Evolutionary conservation across 2,329 filamentous ascomycete species (phyloP).

Genomic region (Cladosporium velox): DNA sequence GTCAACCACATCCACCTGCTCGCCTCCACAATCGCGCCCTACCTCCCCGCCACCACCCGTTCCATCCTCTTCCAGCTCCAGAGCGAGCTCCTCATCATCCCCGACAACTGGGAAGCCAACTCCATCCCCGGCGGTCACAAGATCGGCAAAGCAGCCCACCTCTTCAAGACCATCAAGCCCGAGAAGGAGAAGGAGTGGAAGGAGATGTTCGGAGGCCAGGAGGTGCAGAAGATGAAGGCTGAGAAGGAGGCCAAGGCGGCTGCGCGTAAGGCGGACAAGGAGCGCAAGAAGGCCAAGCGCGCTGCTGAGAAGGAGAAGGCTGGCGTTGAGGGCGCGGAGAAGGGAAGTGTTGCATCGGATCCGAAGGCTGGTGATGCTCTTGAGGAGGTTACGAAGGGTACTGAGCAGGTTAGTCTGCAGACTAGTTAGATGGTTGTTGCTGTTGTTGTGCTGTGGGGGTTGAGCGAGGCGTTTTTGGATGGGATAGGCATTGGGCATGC

Average conservation of each 20-base stretch:
- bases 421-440: constrained; percentile 32
- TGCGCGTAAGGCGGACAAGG: constrained; percentile 67
- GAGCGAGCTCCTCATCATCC: constrained; percentile 44
- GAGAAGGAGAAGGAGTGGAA: constrained; percentile 85
- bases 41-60: constrained; percentile 76
- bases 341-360: constrained; percentile 55
- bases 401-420: constrained; percentile 49
- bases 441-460: background rate
- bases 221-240: constrained; percentile 65
- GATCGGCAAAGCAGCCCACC: constrained; percentile 75
- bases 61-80: constrained; percentile 76
- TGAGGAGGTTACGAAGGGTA: constrained; percentile 48
- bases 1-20: constrained; percentile 83
- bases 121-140: constrained; percentile 71
- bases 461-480: constrained; percentile 18
- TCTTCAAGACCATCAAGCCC: constrained; percentile 81
- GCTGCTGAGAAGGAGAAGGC: constrained; percentile 69
- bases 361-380: constrained; percentile 42
- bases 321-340: constrained; percentile 77
- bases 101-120: constrained; percentile 61
- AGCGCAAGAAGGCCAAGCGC: constrained; percentile 64
- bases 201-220: constrained; percentile 68
- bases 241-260: constrained; percentile 66
- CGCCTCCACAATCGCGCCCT: constrained; percentile 76
- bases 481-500: background rate